Percentiles rank a stretch among this genome's conserved stretches.
phyloP scores from a whole-genome alignment of 257 asterid genomes.

The Petunia axillaris region DNA sequence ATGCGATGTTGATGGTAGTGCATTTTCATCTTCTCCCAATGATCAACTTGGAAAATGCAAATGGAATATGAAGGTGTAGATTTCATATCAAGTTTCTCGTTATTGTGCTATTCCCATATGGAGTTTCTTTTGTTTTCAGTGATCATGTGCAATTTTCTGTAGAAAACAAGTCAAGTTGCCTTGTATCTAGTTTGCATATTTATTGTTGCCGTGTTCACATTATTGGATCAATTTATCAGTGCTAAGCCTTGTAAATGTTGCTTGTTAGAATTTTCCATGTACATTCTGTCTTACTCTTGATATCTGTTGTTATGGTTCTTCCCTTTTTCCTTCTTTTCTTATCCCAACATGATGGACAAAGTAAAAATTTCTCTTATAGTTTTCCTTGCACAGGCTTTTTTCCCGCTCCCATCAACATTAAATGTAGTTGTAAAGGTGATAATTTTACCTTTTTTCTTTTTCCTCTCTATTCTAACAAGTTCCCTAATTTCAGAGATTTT shows the following conservation, averaged over 20 bases:
- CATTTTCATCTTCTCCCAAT: slow-evolving; percentile 87
- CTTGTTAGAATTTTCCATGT: neutral
- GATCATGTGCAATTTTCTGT: neutral
- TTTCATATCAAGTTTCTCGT: slow-evolving; percentile 33
- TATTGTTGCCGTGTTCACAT: neutral
- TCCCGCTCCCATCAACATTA: neutral
- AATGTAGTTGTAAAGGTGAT: neutral
- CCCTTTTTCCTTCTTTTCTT: neutral
- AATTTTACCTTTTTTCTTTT: neutral
- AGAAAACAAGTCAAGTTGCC: neutral
- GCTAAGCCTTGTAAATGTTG: slow-evolving; percentile 12
- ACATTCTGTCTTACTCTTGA: neutral
- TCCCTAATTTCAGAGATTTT: slow-evolving; percentile 67
- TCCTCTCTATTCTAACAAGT: slow-evolving; percentile 7
- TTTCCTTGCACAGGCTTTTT: neutral
- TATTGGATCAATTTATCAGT: slow-evolving; percentile 1
- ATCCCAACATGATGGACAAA: neutral
- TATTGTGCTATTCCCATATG: slow-evolving; percentile 8
- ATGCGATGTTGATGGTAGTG: slow-evolving; percentile 99
- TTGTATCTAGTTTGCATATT: slow-evolving; percentile 7
- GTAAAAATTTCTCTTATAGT: neutral
- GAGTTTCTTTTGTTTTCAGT: neutral
- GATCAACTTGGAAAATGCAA: slow-evolving; percentile 92
- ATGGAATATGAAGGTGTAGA: slow-evolving; percentile 95
- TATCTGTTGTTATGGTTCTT: neutral